A percentile compares a stretch with the other conserved stretches of the same genome.
Evolutionary conservation across 108 stramenopile species (phyloP).

Genomic region (Skeletonema grethae): DNA sequence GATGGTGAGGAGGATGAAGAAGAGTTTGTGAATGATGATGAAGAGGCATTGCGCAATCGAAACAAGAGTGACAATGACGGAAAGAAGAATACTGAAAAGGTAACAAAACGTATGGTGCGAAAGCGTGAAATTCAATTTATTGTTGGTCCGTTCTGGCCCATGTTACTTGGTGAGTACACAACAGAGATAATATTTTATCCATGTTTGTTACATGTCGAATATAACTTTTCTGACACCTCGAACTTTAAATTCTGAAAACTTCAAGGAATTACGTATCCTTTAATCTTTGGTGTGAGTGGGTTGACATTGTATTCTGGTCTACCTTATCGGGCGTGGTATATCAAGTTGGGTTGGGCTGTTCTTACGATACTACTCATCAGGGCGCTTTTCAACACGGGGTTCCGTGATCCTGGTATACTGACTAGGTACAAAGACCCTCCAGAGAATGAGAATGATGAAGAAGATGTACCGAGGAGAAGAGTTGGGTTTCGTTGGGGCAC

Average conservation of each 20-base stretch:
- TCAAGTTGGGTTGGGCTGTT: conserved; percentile 53
- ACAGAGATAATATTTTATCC: too few species aligned
- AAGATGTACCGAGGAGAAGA: conserved; percentile 14
- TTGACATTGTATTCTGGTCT: conserved; percentile 42
- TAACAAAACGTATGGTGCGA: conserved; percentile 25
- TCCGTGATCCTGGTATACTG: conserved; percentile 61
- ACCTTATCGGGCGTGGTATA: conserved; percentile 36
- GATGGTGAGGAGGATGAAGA: conserved; percentile 48
- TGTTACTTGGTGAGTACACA: conserved; percentile 77
- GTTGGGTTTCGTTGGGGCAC: conserved; percentile 43
- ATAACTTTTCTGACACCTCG: conserved; percentile 98
- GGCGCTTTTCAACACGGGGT: conserved; percentile 44
- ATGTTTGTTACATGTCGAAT: too few species aligned
- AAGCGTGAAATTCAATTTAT: conserved; percentile 59
- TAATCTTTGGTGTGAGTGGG: conserved; percentile 73
- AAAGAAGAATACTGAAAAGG: neutral
- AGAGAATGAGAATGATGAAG: conserved; percentile 12
- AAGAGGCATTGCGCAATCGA: conserved; percentile 23
- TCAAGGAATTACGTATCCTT: conserved; percentile 93
- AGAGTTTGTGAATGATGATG: conserved; percentile 36
- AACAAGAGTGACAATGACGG: neutral
- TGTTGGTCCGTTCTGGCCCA: conserved; percentile 94
- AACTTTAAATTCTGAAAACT: conserved; percentile 93
- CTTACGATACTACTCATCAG: conserved; percentile 41
- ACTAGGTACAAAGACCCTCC: conserved; percentile 41